Conservation (phyloP, 139 green algal genomes). For the Asterochloris erici region DNA sequence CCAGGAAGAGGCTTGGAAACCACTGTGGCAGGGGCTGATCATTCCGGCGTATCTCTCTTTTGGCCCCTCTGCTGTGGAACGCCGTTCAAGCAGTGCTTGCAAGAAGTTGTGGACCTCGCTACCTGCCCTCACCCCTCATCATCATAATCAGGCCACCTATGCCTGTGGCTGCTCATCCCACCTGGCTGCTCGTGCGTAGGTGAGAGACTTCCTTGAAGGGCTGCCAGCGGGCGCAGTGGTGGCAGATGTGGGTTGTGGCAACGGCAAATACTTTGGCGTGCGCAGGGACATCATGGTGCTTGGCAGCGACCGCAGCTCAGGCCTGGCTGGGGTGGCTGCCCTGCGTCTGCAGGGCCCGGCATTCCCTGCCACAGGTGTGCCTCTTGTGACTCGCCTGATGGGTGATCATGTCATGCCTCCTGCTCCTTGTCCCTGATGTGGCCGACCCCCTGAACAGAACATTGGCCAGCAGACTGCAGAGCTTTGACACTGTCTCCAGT, state of each 20-base stretch:
- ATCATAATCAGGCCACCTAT: too few species aligned
- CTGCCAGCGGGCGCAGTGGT: conserved; percentile 66
- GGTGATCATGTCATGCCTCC: background rate
- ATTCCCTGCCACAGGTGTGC: background rate
- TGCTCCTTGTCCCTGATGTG: background rate
- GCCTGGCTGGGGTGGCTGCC: conserved; percentile 45
- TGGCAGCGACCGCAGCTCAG: conserved; percentile 68
- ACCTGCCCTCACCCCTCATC: too few species aligned
- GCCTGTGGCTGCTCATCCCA: too few species aligned
- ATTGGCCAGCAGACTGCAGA: background rate
- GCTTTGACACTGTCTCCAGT: too few species aligned
- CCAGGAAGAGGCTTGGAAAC: background rate
- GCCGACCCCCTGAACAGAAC: background rate
- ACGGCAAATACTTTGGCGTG: conserved; percentile 96
- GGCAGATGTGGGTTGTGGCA: conserved; percentile 94
- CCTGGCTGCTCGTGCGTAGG: conserved; percentile 28
- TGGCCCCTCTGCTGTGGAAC: background rate
- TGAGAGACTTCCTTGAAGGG: conserved; percentile 78
- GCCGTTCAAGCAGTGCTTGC: too few species aligned
- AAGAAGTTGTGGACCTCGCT: too few species aligned
- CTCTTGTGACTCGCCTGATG: background rate
- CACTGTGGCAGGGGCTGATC: background rate
- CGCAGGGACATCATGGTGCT: conserved; percentile 67
- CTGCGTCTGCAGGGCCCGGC: conserved; percentile 28
- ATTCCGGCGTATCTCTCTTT: background rate